Evolutionary conservation across 768 basidiomycete species (phyloP).

Genomic region (Pholiota molesta): DNA sequence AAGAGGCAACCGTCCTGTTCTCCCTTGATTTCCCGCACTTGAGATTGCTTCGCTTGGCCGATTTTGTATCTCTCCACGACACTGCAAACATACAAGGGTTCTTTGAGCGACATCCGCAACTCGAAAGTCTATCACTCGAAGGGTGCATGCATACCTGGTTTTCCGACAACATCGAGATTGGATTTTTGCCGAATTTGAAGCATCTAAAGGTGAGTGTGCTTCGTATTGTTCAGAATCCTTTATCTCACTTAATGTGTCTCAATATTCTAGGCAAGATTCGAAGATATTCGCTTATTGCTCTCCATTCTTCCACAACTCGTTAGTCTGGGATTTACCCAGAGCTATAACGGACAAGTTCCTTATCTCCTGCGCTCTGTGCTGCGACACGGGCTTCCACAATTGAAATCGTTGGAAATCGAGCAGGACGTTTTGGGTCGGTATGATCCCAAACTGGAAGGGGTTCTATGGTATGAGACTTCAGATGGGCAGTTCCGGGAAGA

Average conservation of each 20-base stretch:
- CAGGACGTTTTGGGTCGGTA: not conserved
- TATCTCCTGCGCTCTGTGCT: constrained; percentile 21
- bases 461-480: constrained; percentile 16
- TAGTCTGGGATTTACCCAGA: constrained; percentile 8
- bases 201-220: not conserved
- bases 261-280: not conserved
- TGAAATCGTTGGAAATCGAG: constrained; percentile 17
- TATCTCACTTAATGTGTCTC: no score
- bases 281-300: constrained; percentile 6
- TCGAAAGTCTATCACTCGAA: not conserved
- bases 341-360: constrained; percentile 20
- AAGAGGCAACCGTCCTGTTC: not conserved
- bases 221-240: not conserved
- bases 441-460: constrained; percentile 8
- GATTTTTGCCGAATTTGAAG: not conserved
- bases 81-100: no score
- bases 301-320: not conserved
- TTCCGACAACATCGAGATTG: not conserved
- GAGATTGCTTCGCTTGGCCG: not conserved
- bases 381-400: constrained; percentile 15
- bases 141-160: not conserved
- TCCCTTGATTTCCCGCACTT: not conserved
- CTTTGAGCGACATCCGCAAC: not conserved
- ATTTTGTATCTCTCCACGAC: no score
- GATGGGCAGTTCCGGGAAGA: constrained; percentile 12